Evolutionary conservation across 2,329 filamentous ascomycete species (phyloP), one percentile per base, ranked within the genome.

Genomic region (Calonectria pauciramosa): DNA sequence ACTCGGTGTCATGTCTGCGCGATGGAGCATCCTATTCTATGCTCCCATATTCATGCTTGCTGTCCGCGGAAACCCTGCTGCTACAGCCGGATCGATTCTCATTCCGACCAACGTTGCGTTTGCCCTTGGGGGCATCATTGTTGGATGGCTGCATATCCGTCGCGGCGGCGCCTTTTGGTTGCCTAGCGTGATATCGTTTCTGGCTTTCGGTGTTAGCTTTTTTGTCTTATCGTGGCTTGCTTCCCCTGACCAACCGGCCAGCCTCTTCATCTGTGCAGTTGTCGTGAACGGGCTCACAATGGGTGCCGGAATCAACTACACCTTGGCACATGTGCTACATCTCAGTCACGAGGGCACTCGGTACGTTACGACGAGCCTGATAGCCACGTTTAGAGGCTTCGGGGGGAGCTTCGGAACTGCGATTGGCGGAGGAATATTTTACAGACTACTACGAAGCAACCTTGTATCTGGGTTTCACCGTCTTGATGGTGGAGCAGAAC

Each of bases 41-140:
- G 90, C 93, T 0, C 95, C 95, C 0, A 91, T 95, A 54, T 96
- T 95, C 80, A 93, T 94, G 41, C 91, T 97, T 72, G 94, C 94
- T 4, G 93, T 97, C 2, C 91, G 93, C 3, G 91, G 91, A 70
- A 94, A 94, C 86, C 85, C 89, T 0, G 93, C 94, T 0, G 93
- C 94, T 1, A 87, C 91, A 1, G 93, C 94, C 3, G 95, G 95
- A 4, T 90, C 93, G 5, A 93, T 96, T 44, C 89, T 97, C 9
- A 91, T 97, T 60, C 95, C 95, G 0, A 97, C 95, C 0, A 97
- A 97, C 83, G 82, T 91, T 8, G 95, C 95, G 2, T 97, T 97
- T 80, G 95, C 92, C 0, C 79, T 90, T 2, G 95, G 95, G 30
- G 94, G 95, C 0, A 85, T 97, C 0, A 77, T 95, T 6, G 93